These are phyloP conservation scores for Malassezia furfur DNA, from an alignment of 1,284 basidiomycete genomes.

Conservation along the genomic window DNA sequence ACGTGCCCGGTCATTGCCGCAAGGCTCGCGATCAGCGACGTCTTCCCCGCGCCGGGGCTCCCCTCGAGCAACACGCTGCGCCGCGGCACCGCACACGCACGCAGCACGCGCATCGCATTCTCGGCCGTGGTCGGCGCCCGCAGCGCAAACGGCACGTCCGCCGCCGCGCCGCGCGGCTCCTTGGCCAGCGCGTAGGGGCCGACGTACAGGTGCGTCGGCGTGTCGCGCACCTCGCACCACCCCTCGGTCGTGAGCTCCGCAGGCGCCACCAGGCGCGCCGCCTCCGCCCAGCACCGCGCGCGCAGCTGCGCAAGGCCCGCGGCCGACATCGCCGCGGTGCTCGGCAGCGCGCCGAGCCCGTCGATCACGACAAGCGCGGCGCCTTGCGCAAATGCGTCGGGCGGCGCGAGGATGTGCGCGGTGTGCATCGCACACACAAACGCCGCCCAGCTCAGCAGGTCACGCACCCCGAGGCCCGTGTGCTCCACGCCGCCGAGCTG, in stretches of 20 bases:
- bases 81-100: constrained; percentile 69
- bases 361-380: constrained; percentile 50
- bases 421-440: constrained; percentile 66
- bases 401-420: constrained; percentile 17
- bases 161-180: constrained; percentile 51
- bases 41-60: constrained; percentile 98
- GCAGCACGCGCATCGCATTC: constrained; percentile 79
- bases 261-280: constrained; percentile 49
- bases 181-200: constrained; percentile 67
- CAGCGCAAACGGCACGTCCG: neutral
- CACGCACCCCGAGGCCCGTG: constrained; percentile 58
- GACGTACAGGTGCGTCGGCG: constrained; percentile 54
- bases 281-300: constrained; percentile 30
- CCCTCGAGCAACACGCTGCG: constrained; percentile 95
- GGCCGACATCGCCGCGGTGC: constrained; percentile 50
- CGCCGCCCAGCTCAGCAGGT: constrained; percentile 83
- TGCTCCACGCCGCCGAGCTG: constrained; percentile 58
- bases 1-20: constrained; percentile 69
- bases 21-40: constrained; percentile 79
- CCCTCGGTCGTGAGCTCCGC: constrained; percentile 14
- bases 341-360: constrained; percentile 47
- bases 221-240: constrained; percentile 21
- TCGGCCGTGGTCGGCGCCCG: constrained; percentile 72
- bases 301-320: constrained; percentile 63
- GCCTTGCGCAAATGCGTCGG: constrained; percentile 49